phyloP scores from a whole-genome alignment of 805 yeast genomes.

The Saccharomycopsis vini region DNA sequence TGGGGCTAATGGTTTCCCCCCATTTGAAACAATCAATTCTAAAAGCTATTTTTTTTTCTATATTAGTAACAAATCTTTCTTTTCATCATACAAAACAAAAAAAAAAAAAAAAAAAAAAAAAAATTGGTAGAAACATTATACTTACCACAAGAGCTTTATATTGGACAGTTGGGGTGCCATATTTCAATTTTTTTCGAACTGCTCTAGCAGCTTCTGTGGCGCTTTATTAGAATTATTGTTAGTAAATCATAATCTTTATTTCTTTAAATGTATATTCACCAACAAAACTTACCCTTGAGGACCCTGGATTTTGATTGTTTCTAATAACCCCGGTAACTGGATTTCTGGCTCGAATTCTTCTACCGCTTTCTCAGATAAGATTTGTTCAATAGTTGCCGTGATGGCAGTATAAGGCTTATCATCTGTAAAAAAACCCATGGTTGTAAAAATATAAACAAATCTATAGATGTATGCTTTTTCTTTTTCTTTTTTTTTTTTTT shows the following conservation, averaged over 20 bases:
- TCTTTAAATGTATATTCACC: not conserved
- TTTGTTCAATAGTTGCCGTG: conserved; percentile 36
- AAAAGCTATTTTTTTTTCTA: conserved; percentile 34
- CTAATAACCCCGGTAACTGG: conserved; percentile 16
- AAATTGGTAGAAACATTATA: conserved; percentile 24
- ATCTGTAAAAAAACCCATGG: conserved; percentile 20
- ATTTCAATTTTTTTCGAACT: conserved; percentile 77
- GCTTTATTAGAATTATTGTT: conserved; percentile 1
- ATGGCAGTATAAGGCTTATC: conserved; percentile 36
- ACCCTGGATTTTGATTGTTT: conserved; percentile 16
- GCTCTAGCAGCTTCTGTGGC: conserved; percentile 78
- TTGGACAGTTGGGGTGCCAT: conserved; percentile 64
- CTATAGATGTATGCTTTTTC: no score
- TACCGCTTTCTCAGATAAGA: conserved; percentile 20
- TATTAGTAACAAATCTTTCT: conserved; percentile 6
- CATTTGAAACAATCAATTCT: conserved; percentile 53
- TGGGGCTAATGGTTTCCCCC: conserved; percentile 27
- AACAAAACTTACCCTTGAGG: conserved; percentile 12
- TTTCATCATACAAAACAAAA: not conserved
- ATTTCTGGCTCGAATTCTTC: conserved; percentile 19
- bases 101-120: not conserved
- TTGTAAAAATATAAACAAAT: not conserved
- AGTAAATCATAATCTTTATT: not conserved
- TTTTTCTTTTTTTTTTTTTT: no score
- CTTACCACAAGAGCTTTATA: conserved; percentile 46